Base-by-base conservation (phyloP, 2,329 filamentous ascomycete species). In the Elsinoe batatas region DNA sequence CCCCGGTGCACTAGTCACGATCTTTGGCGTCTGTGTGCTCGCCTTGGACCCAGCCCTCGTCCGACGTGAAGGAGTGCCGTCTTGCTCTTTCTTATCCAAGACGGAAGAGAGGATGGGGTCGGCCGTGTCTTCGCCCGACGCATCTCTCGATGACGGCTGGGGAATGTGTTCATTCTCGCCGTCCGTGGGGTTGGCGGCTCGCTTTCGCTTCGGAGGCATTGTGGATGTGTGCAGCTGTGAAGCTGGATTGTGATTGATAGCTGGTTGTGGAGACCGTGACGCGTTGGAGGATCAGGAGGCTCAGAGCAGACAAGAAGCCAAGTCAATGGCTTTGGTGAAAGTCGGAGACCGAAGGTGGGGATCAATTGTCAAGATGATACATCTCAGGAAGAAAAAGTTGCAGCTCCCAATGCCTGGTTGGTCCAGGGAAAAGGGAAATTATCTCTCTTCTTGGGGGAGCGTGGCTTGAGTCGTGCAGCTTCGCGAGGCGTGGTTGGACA, bases 71-170 rank as follows among this genome's bases (percentile, higher is more conserved):
- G 88, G 81, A 42, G 83, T 64, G 80, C 76, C 59, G 74, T 47
- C 22, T 74, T 67, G 40, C 69, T 83, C 83, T 67, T 80, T 79
- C 68, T 81, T 79, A 63, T 80, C 81, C 56, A 75, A 74, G 67
- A 84, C 79, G 59, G 79, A 69, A 37, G 76, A 73, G 35, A 76
- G 79, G 53, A 86, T 80, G 13, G 84, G 84, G 62, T 88, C 87
- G 64, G 86, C 84, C 64, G 81, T 84, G 68, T 91, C 88, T 72
- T 95, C 88, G 61, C 79, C 87, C 13, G 88, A 91, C 58, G 87
- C 87, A 73, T 94, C 88, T 67, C 87, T 82, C 35, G 88, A 91
- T 15, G 87, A 89, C 35, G 86, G 79, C 68, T 84, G 81, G 10
- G 51, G 18, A 13, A 84, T 78, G 50, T 82, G 76, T 66, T 85